phyloP scores from a whole-genome alignment of 148 eudicot genomes.

The Persicaria maculosa region DNA sequence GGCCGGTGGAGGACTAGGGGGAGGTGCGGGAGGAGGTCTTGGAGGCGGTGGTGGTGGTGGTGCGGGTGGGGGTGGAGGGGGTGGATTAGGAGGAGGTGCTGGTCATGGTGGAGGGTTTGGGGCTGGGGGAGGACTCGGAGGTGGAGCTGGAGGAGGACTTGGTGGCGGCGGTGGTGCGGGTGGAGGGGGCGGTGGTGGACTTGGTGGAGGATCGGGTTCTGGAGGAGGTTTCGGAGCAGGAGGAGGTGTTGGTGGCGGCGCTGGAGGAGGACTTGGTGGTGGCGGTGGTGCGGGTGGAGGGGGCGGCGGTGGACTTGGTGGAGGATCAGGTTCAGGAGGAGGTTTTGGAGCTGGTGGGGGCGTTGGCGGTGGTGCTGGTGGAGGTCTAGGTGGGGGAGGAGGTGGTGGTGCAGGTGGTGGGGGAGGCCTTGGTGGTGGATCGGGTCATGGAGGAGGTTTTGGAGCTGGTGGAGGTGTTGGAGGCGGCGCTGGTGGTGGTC shows the following conservation, averaged over 20 bases:
- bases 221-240: neutral
- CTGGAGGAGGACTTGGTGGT: neutral
- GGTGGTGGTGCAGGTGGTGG: neutral
- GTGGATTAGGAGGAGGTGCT: neutral
- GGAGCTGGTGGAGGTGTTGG: neutral
- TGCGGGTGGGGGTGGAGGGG: neutral
- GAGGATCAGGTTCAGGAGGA: neutral
- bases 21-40: neutral
- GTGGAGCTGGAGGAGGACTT: neutral
- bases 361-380: neutral
- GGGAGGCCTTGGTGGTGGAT: neutral
- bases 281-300: neutral
- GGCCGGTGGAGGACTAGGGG: neutral
- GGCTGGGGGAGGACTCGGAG: neutral
- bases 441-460: neutral
- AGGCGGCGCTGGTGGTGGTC: neutral
- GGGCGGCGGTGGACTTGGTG: neutral
- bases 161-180: neutral
- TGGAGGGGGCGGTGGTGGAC: neutral
- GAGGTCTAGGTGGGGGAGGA: neutral
- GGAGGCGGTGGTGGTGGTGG: neutral
- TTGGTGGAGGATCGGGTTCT: neutral
- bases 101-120: constrained; percentile 5
- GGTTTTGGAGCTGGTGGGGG: neutral
- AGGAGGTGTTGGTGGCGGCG: neutral